A percentile compares a stretch with the other conserved stretches of the same genome.
Conservation (phyloP, 139 green algal species). For the Astrephomene gubernaculifera region DNA sequence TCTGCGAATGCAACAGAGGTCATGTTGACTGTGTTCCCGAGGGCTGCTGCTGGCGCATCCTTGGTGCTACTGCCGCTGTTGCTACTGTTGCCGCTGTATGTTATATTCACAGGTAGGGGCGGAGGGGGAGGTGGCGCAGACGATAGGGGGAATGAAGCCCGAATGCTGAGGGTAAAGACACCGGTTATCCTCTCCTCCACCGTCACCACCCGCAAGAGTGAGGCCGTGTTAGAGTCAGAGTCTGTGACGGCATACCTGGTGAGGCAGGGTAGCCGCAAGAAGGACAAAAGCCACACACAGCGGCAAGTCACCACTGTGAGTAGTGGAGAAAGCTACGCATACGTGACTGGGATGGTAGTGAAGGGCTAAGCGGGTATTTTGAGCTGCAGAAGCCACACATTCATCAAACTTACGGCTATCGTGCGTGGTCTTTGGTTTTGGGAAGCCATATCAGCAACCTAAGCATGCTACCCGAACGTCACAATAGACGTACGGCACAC, state of each 20-base stretch:
- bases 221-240: background rate
- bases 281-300: too few relatives aligned
- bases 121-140: background rate
- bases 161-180: background rate
- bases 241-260: constrained; percentile 20
- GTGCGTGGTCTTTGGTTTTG: too few relatives aligned
- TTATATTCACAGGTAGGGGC: background rate
- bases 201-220: background rate
- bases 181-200: too few relatives aligned
- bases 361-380: background rate
- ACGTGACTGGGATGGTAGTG: background rate
- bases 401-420: too few relatives aligned
- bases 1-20: background rate
- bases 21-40: background rate
- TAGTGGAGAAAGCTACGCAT: too few relatives aligned
- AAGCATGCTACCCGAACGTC: background rate
- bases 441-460: background rate
- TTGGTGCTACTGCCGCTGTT: background rate
- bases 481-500: background rate
- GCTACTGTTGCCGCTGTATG: background rate
- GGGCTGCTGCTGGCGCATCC: background rate
- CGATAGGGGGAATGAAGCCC: background rate
- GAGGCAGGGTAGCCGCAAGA: background rate
- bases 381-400: too few relatives aligned
- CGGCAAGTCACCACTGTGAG: too few relatives aligned